A percentile compares a stretch with the other conserved stretches of the same genome.
Conservation (phyloP, 768 basidiomycete species). For the Calocybe indica region DNA sequence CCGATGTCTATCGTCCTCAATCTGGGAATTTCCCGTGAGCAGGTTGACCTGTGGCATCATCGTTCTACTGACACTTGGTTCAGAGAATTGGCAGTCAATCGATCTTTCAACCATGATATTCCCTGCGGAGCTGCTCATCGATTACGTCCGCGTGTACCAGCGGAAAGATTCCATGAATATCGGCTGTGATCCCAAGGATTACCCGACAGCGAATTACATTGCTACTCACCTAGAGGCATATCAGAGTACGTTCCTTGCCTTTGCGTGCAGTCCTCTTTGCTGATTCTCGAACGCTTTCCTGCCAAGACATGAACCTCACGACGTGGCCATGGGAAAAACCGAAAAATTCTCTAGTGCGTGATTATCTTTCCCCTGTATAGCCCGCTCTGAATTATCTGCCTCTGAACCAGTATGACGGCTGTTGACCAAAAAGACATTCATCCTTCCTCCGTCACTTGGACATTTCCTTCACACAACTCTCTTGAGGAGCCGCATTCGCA, state of each 20-base stretch:
- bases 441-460: neutral
- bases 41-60: neutral
- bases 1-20: slow-evolving; percentile 59
- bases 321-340: slow-evolving; percentile 36
- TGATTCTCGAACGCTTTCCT: neutral
- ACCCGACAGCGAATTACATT: slow-evolving; percentile 66
- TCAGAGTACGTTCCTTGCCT: slow-evolving; percentile 36
- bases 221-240: slow-evolving; percentile 50
- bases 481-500: no score
- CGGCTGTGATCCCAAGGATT: slow-evolving; percentile 60
- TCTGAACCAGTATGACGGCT: slow-evolving; percentile 4
- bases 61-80: slow-evolving; percentile 1
- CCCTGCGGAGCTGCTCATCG: slow-evolving; percentile 65
- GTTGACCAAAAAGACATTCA: neutral
- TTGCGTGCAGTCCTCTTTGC: neutral
- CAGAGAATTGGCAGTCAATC: slow-evolving; percentile 62
- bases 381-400: neutral
- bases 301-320: slow-evolving; percentile 35
- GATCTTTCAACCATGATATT: slow-evolving; percentile 53
- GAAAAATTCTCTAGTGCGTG: slow-evolving; percentile 27
- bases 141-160: slow-evolving; percentile 84
- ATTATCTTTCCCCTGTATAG: neutral
- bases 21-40: slow-evolving; percentile 53
- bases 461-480: no score
- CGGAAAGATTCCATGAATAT: slow-evolving; percentile 47